phyloP scores from a whole-genome alignment of 306 rosid species.

The Dalbergia oliveri region DNA sequence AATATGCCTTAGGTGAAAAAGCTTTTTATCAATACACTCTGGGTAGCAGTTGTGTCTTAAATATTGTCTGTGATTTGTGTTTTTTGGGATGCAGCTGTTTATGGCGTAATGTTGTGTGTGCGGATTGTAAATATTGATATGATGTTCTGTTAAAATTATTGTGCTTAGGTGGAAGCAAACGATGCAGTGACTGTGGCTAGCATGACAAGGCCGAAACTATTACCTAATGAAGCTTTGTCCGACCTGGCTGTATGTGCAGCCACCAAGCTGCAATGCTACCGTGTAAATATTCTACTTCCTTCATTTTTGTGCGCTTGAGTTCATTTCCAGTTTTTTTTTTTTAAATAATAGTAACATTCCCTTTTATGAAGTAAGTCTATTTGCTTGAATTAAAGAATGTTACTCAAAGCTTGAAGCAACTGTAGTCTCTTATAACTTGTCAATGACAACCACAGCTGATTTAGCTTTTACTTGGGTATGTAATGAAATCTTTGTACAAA shows the following conservation, averaged over 20 bases:
- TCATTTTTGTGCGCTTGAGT: neutral
- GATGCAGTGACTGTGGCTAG: constrained; percentile 93
- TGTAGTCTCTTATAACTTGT: constrained; percentile 27
- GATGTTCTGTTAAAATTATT: constrained; percentile 35
- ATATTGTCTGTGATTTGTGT: constrained; percentile 6
- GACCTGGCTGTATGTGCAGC: constrained; percentile 94
- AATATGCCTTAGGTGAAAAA: constrained; percentile 16
- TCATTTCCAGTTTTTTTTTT: constrained; percentile 20
- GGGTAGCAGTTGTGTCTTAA: neutral
- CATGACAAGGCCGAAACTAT: constrained; percentile 82
- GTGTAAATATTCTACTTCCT: constrained; percentile 54
- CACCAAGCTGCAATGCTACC: constrained; percentile 86
- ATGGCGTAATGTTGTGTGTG: constrained; percentile 30
- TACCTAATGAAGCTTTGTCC: constrained; percentile 81
- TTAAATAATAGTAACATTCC: constrained; percentile 3
- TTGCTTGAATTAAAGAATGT: constrained; percentile 19
- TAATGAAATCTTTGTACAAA: constrained; percentile 34
- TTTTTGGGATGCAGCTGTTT: neutral
- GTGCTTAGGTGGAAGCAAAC: constrained; percentile 81
- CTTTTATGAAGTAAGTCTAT: constrained; percentile 14
- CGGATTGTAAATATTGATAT: constrained; percentile 8
- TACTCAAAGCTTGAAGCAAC: constrained; percentile 23
- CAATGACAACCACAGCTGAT: constrained; percentile 4
- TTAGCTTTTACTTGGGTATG: constrained; percentile 38
- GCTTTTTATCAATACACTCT: neutral